Evolutionary conservation across 495 filamentous ascomycete genomes (phyloP).

Genomic region (Sabuloglossum arenarium): DNA sequence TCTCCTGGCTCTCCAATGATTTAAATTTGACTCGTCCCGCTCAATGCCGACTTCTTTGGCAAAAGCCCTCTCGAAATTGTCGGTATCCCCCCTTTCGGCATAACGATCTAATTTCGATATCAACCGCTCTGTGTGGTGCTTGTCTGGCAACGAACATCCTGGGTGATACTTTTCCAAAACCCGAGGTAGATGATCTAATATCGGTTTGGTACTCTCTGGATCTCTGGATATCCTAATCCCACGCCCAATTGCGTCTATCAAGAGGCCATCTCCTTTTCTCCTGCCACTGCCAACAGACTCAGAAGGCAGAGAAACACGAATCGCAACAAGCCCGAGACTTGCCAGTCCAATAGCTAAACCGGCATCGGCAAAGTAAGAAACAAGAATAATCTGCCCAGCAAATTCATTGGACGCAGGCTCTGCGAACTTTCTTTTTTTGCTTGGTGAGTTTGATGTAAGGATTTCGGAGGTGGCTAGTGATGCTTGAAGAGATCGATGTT

Average conservation of each 20-base stretch:
- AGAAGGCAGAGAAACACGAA: not conserved
- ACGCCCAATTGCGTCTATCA: slow-evolving; percentile 4
- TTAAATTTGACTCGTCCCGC: not conserved
- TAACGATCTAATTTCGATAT: slow-evolving; percentile 22
- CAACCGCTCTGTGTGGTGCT: not conserved
- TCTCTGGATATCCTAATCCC: not conserved
- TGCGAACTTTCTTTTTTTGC: not conserved
- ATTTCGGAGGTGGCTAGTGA: slow-evolving; percentile 3
- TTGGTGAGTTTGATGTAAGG: not conserved
- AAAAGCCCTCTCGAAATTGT: slow-evolving; percentile 31
- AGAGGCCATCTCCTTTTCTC: not conserved
- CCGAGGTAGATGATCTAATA: not conserved
- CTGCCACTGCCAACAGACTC: not conserved
- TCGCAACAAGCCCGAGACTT: not conserved
- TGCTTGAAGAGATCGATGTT: slow-evolving; percentile 16
- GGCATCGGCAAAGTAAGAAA: not conserved
- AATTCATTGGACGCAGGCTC: not conserved
- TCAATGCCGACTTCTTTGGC: slow-evolving; percentile 11
- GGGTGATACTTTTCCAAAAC: not conserved
- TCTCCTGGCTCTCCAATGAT: not conserved
- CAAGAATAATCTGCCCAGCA: not conserved
- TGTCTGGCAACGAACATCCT: not conserved
- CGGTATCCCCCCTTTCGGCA: slow-evolving; percentile 21
- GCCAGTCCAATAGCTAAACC: slow-evolving; percentile 1
- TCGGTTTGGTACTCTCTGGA: slow-evolving; percentile 5